Base-by-base conservation (phyloP, 805 yeast species). In the Metschnikowia similis region DNA sequence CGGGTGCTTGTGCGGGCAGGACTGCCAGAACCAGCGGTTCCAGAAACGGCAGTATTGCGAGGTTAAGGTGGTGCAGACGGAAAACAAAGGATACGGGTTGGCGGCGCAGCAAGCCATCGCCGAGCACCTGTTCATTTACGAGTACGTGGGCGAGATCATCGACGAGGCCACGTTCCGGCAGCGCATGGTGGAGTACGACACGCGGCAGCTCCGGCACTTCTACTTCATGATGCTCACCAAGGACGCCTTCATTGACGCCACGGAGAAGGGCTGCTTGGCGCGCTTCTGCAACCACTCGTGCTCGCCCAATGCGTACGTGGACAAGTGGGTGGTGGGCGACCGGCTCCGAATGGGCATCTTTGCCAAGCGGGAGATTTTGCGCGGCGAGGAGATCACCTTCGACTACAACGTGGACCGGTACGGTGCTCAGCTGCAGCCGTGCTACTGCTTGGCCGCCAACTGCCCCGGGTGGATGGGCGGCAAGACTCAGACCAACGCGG, bases 401-500 rank as follows among this genome's bases (percentile, higher is more conserved):
- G 91, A 87, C 63, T 92, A 92, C 67, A 92, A 92, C 61, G 98
- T 94, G 32, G 99, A 92, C 67, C 76, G 98, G 55, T 92, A 91
- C 65, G 99, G 99, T 30, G 96, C 97, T 1, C 85, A 84, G 51
- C 89, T 95, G 11, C 98, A 94, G 70, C 86, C 87, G 31, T 92
- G 99, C 69, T 87, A 87, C 67, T 92, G 99, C 71, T 97, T 96
- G 3, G 95, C 90, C 56, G 76, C 86, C 29, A 91, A 89, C 67
- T 92, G 99, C 77, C 77, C 89, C 39, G 96, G 97, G 32, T 85
- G 86, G 56, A 81, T 92, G 74, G 99, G 98, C 56, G 99, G 99
- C 44, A 91, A 90, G 67, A 92, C 96, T 2, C 99, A 94, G 70
- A 90, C 98, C 1, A 96, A 90, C 58, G 87, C 92, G 31, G 92